Conservation (phyloP, 2,329 filamentous ascomycete species). For the Colletotrichum graminicola region DNA sequence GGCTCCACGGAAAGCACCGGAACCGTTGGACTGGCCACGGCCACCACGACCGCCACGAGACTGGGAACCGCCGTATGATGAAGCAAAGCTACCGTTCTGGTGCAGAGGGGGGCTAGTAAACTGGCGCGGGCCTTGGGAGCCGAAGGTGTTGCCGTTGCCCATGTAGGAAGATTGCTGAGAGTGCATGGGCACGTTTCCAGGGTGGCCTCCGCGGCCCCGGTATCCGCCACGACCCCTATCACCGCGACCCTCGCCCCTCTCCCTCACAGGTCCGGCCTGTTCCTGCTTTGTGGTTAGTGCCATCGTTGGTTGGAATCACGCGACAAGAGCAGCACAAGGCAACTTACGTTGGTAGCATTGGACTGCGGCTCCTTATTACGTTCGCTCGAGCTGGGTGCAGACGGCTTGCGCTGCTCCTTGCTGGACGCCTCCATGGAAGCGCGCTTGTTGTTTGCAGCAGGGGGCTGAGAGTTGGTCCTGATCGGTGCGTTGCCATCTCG, state of each 20-base stretch:
- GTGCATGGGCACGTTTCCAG: slow-evolving; percentile 49
- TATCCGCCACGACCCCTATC: slow-evolving; percentile 59
- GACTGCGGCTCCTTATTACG: slow-evolving; percentile 52
- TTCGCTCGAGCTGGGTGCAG: slow-evolving; percentile 45
- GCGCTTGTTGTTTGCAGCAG: slow-evolving; percentile 61
- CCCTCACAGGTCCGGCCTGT: slow-evolving; percentile 44
- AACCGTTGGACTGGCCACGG: slow-evolving; percentile 35
- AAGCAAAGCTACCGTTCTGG: slow-evolving; percentile 48
- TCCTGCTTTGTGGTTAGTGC: slow-evolving; percentile 43
- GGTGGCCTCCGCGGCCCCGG: slow-evolving; percentile 61
- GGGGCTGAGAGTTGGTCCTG: slow-evolving; percentile 53
- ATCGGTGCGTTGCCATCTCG: slow-evolving; percentile 54
- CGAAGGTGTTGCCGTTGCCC: slow-evolving; percentile 51
- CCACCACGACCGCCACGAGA: slow-evolving; percentile 38
- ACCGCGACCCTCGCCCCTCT: slow-evolving; percentile 53
- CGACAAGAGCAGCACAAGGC: not conserved
- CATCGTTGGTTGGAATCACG: slow-evolving; percentile 40
- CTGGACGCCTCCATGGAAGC: slow-evolving; percentile 56
- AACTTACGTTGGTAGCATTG: slow-evolving; percentile 28
- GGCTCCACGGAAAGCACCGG: slow-evolving; percentile 31
- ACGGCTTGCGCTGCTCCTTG: slow-evolving; percentile 62
- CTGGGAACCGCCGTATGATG: slow-evolving; percentile 36
- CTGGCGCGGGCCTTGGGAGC: slow-evolving; percentile 49
- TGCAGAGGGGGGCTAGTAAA: slow-evolving; percentile 59
- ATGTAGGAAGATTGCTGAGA: slow-evolving; percentile 51